Conservation (phyloP, 768 basidiomycete genomes). For the Trametes cubensis region DNA sequence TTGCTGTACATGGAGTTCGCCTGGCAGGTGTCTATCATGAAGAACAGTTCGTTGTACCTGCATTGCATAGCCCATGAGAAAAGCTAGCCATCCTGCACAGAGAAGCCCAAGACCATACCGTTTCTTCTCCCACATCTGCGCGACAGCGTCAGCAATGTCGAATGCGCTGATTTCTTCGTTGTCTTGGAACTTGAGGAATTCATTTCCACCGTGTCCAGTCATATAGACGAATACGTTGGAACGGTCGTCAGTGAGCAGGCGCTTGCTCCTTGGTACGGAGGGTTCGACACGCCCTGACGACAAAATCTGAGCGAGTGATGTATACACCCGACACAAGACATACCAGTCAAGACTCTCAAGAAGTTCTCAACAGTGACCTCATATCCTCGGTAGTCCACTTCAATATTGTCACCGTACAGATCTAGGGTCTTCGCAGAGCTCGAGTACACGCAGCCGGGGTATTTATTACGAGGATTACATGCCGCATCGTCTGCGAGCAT, state of each 20-base stretch:
- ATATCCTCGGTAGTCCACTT: conserved; percentile 97
- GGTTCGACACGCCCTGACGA: conserved; percentile 78
- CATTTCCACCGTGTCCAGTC: conserved; percentile 98
- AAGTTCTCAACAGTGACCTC: conserved; percentile 98
- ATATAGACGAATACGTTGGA: conserved; percentile 97
- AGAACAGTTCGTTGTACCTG: conserved; percentile 94
- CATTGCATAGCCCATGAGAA: background rate
- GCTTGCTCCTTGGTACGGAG: conserved; percentile 88
- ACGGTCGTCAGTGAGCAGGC: conserved; percentile 84
- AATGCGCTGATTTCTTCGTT: conserved; percentile 97
- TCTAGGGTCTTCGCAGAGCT: conserved; percentile 81
- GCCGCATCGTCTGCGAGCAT: conserved; percentile 98
- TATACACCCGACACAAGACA: conserved; percentile 25
- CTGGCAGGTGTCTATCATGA: conserved; percentile 99
- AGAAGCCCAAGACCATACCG: conserved; percentile 50
- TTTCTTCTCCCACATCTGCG: conserved; percentile 98
- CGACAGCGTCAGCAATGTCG: conserved; percentile 97
- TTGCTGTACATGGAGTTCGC: conserved; percentile 95
- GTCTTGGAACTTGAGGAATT: conserved; percentile 99
- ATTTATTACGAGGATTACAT: conserved; percentile 90
- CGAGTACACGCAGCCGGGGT: conserved; percentile 92
- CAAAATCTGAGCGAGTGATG: background rate
- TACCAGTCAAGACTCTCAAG: conserved; percentile 88
- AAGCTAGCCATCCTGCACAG: background rate
- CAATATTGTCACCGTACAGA: conserved; percentile 94